Conservation (phyloP, 805 yeast genomes). For the Nakazawaea ishiwadae region DNA sequence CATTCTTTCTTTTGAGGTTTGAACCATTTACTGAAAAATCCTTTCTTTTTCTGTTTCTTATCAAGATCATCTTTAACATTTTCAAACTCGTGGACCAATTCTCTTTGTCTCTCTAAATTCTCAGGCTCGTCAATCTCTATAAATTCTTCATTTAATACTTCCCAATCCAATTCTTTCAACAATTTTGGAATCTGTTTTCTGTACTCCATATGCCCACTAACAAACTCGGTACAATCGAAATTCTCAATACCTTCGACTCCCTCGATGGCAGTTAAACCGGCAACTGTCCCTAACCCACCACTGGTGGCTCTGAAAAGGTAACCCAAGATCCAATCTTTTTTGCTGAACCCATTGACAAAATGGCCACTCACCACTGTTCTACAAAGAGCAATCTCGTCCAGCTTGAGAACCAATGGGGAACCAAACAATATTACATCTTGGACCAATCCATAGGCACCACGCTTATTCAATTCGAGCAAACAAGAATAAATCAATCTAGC, state of each 20-base stretch:
- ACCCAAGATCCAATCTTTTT: conserved; percentile 94
- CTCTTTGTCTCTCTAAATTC: conserved; percentile 83
- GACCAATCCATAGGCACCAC: conserved; percentile 82
- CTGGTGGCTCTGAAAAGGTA: conserved; percentile 92
- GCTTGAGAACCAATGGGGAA: conserved; percentile 75
- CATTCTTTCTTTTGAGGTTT: conserved; percentile 46
- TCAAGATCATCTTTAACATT: conserved; percentile 67
- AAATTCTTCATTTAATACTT: conserved; percentile 84
- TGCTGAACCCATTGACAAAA: conserved; percentile 85
- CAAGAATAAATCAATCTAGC: conserved; percentile 91
- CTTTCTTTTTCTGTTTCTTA: conserved; percentile 28
- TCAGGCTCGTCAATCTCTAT: conserved; percentile 96
- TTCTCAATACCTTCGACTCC: conserved; percentile 68
- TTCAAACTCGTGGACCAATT: conserved; percentile 79
- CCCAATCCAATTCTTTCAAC: conserved; percentile 65
- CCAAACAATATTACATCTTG: conserved; percentile 90
- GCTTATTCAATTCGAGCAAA: conserved; percentile 74
- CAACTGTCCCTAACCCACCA: conserved; percentile 89
- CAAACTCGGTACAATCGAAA: conserved; percentile 78
- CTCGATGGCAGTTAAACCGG: conserved; percentile 79
- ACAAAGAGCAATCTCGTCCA: conserved; percentile 72
- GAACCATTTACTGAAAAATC: conserved; percentile 46
- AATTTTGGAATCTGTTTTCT: conserved; percentile 89
- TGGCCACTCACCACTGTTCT: conserved; percentile 85
- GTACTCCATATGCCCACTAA: conserved; percentile 97